Conservation (phyloP, 2,329 filamentous ascomycete species). For the Exophiala viscosa region DNA sequence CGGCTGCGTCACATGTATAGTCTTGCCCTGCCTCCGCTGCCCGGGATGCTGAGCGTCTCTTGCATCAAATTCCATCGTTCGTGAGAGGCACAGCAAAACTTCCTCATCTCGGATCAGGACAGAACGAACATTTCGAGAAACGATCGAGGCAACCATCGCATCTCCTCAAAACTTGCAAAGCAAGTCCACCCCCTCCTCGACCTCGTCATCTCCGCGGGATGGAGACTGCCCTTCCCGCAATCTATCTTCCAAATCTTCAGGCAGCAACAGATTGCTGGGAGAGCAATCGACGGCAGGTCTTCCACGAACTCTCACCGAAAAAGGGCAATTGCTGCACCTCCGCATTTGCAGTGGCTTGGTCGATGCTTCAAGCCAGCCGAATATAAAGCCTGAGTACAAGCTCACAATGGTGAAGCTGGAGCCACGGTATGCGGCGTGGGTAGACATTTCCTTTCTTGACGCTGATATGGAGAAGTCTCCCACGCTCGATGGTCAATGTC, state of each 20-base stretch:
- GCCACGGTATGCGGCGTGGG: background rate
- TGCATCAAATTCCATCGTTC: no score
- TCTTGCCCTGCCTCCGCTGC: no score
- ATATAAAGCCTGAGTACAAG: background rate
- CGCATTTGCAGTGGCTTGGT: slow-evolving; percentile 16
- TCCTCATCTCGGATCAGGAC: no score
- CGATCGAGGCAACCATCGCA: no score
- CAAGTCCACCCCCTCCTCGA: background rate
- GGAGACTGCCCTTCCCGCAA: background rate
- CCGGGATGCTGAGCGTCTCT: no score
- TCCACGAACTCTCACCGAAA: slow-evolving; percentile 3
- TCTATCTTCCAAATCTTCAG: no score
- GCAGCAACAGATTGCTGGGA: background rate
- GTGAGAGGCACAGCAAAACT: no score
- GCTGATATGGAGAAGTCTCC: no score
- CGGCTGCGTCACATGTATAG: no score
- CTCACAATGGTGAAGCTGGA: slow-evolving; percentile 12
- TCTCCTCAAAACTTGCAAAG: no score
- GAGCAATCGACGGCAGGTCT: slow-evolving; percentile 8
- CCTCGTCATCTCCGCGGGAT: background rate
- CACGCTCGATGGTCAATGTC: no score
- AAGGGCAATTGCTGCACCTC: slow-evolving; percentile 5
- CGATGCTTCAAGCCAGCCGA: slow-evolving; percentile 13
- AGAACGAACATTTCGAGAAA: no score
- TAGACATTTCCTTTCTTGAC: background rate